A percentile compares a stretch with the other conserved stretches of the same genome.
Evolutionary conservation across 1,284 basidiomycete genomes (phyloP).

Genomic region (Phaffia rhodozyma): DNA sequence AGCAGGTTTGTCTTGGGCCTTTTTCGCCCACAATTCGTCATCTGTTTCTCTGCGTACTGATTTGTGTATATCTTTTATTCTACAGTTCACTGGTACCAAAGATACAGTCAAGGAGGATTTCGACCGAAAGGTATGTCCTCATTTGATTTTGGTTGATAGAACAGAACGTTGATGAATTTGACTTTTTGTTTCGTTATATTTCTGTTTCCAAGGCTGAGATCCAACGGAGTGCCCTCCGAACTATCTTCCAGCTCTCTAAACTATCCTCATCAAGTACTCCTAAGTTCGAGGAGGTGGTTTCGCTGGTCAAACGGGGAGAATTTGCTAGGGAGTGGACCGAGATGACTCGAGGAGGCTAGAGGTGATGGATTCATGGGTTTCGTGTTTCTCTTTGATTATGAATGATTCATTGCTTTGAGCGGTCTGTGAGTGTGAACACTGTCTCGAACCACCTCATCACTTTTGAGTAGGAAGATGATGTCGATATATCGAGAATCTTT

Average conservation of each 20-base stretch:
- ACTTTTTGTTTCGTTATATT: neutral
- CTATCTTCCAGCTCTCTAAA: conserved; percentile 71
- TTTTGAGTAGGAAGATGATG: too few species aligned
- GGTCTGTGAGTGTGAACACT: too few species aligned
- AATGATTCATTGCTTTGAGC: too few species aligned
- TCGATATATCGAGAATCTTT: too few species aligned
- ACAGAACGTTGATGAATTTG: conserved; percentile 18
- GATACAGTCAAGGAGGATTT: conserved; percentile 96
- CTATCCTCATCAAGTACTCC: conserved; percentile 43
- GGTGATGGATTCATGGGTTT: neutral
- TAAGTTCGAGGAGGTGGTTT: conserved; percentile 12
- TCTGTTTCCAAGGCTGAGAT: conserved; percentile 49
- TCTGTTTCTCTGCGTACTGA: too few species aligned
- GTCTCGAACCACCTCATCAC: too few species aligned
- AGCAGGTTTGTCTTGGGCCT: conserved; percentile 41
- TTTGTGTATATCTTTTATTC: conserved; percentile 45
- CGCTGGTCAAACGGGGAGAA: conserved; percentile 1
- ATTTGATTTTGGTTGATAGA: conserved; percentile 23
- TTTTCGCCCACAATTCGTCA: too few species aligned
- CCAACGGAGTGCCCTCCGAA: conserved; percentile 73
- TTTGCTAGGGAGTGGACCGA: neutral
- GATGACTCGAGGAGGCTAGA: neutral
- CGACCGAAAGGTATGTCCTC: conserved; percentile 54
- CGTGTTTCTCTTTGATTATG: too few species aligned
- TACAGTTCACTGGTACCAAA: conserved; percentile 37